phyloP scores from a whole-genome alignment of 345 rosid species.

The Ceriops zippeliana region DNA sequence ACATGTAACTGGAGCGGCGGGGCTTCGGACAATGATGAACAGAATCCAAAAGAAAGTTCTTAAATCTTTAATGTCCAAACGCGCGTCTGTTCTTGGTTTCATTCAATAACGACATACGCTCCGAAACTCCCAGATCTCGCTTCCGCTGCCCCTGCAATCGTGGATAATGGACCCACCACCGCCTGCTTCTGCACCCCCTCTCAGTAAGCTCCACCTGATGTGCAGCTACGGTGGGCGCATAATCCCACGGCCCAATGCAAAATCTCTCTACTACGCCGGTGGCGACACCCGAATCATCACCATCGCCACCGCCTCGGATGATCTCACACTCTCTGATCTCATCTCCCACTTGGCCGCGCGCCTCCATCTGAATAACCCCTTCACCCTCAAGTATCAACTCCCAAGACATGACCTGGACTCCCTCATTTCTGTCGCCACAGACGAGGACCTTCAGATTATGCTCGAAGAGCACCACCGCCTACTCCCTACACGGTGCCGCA shows the following conservation, averaged over 20 bases:
- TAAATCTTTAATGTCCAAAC: too few species aligned
- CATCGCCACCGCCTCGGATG: slow-evolving; percentile 22
- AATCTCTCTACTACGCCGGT: slow-evolving; percentile 43
- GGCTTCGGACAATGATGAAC: too few species aligned
- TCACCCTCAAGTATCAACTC: slow-evolving; percentile 47
- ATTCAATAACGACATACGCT: too few species aligned
- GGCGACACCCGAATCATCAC: slow-evolving; percentile 55
- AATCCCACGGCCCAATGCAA: slow-evolving; percentile 42
- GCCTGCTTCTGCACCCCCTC: not conserved
- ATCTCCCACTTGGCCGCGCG: slow-evolving; percentile 32
- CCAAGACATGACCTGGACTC: slow-evolving; percentile 50
- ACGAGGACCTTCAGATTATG: slow-evolving; percentile 45
- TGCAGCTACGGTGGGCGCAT: slow-evolving; percentile 79
- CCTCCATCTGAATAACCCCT: slow-evolving; percentile 30
- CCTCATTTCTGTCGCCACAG: slow-evolving; percentile 40
- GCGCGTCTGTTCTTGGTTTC: too few species aligned
- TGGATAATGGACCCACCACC: slow-evolving; percentile 1
- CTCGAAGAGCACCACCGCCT: slow-evolving; percentile 37
- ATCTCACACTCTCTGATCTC: slow-evolving; percentile 31
- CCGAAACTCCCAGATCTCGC: not conserved
- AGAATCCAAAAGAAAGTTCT: too few species aligned
- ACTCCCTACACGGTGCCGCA: slow-evolving; percentile 26
- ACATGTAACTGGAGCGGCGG: too few species aligned
- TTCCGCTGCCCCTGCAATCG: not conserved
- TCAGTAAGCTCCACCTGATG: slow-evolving; percentile 62